These are phyloP conservation scores for Boletus barrowsii DNA, from an alignment of 768 basidiomycete species.

Conservation along the genomic window DNA sequence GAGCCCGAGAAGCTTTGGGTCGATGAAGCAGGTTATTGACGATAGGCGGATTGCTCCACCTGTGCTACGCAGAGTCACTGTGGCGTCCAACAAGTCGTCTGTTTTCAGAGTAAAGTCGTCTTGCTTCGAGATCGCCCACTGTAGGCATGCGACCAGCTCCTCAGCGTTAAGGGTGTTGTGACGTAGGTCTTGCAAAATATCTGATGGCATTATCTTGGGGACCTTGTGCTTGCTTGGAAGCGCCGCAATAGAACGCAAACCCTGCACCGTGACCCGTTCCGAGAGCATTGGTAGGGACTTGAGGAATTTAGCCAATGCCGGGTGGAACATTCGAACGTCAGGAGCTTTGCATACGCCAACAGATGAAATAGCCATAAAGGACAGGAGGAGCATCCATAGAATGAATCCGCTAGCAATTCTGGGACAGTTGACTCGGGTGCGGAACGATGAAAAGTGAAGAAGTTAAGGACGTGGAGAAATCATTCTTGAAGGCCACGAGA, in stretches of 20 bases:
- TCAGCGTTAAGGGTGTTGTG: constrained; percentile 59
- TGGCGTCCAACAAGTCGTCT: constrained; percentile 62
- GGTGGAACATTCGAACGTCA: constrained; percentile 70
- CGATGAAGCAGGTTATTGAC: constrained; percentile 63
- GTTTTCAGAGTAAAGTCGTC: constrained; percentile 18
- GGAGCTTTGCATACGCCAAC: constrained; percentile 63
- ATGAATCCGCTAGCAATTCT: constrained; percentile 61
- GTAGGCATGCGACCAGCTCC: constrained; percentile 75
- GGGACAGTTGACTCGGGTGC: constrained; percentile 85
- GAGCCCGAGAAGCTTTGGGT: constrained; percentile 55
- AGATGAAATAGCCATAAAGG: constrained; percentile 72
- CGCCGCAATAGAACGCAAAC: constrained; percentile 53
- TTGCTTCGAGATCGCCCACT: constrained; percentile 52
- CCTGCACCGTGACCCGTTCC: constrained; percentile 47
- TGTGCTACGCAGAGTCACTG: constrained; percentile 49
- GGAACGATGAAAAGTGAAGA: constrained; percentile 8
- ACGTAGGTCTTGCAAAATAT: constrained; percentile 73
- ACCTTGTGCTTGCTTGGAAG: constrained; percentile 63
- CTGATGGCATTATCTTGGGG: constrained; percentile 66
- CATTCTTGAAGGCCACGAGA: neutral
- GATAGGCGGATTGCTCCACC: constrained; percentile 58
- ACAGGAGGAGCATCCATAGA: constrained; percentile 63
- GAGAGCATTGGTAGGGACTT: constrained; percentile 73
- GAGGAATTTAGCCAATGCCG: constrained; percentile 66
- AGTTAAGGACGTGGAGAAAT: constrained; percentile 10